Evolutionary conservation across 371 early-diverging fungal genomes (phyloP), one percentile per base, ranked within the genome.

Genomic region (Mortierella sp.): DNA sequence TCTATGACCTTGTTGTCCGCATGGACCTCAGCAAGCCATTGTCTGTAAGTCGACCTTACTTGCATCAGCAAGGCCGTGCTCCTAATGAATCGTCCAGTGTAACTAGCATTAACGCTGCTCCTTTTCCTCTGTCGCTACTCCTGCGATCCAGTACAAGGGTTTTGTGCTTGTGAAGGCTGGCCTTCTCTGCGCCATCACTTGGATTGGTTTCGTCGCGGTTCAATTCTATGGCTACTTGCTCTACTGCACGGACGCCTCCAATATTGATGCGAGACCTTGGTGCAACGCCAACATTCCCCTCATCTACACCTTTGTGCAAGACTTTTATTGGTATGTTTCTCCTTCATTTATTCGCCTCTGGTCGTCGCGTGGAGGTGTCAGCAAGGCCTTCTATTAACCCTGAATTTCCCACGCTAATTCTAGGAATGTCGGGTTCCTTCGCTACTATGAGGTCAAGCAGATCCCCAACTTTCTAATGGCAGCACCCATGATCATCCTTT

Each of bases 391-490:
- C 2, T 19, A 37, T 14, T 48, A 16, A 61, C 44, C 53, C 19
- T 37, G 9, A 69, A 37, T 51, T 31, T 61, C 16, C 54, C 55
- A 48, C 50, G 50, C 69, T 54, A 0, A 16, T 67, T 67, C 10
- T 77, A 95, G 95, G 95, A 93, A 95, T 79, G 90, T 91, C 74
- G 98, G 98, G 5, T 96, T 97, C 75, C 78, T 98, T 31, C 82
- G 90, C 0, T 98, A 98, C 87, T 98, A 93, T 78, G 92, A 93
- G 46, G 37, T 91, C 13, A 92, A 94, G 64, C 96, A 98, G 83
- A 89, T 97, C 31, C 98, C 98, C 24, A 97, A 97, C 89, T 98
- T 98, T 89, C 74, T 96, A 28, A 88, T 98, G 37, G 98, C 98
- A 0, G 87, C 92, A 24, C 98, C 98, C 5, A 96, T 97, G 88